phyloP scores from a whole-genome alignment of 345 rosid genomes.

The Eucalyptus lansdowneana region DNA sequence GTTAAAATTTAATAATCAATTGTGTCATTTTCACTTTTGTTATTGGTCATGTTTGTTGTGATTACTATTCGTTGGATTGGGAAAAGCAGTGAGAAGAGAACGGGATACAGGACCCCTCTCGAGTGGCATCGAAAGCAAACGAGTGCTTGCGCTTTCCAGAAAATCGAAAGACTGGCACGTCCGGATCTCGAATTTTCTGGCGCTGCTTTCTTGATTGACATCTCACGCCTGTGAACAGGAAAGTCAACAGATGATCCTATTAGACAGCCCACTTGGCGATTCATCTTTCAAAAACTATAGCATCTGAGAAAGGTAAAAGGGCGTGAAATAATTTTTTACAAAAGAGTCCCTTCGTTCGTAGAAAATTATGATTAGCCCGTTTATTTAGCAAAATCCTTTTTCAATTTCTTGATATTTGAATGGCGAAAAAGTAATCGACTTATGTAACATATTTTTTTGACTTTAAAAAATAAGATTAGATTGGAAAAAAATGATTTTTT shows the following conservation, averaged over 20 bases:
- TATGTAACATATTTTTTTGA: not conserved
- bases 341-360: not conserved
- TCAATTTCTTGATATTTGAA: not conserved
- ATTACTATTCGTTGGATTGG: not conserved
- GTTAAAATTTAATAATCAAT: no score
- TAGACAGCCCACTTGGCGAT: not conserved
- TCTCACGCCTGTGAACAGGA: accelerated
- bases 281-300: not conserved
- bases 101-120: not conserved
- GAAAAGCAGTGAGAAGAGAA: not conserved
- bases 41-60: not conserved
- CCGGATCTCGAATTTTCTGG: not conserved
- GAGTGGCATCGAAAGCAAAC: not conserved
- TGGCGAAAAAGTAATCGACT: not conserved
- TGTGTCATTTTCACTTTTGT: not conserved
- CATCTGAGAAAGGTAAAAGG: not conserved
- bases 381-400: not conserved
- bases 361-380: not conserved
- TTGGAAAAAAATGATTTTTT: not conserved
- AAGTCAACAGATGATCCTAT: not conserved
- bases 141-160: not conserved
- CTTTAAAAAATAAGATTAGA: not conserved
- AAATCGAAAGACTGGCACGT: not conserved
- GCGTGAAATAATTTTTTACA: not conserved
- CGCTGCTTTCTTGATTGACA: not conserved